Evolutionary conservation across 106 monocot species (phyloP), one percentile per base, ranked within the genome.

Genomic region (Acorus calamus): DNA sequence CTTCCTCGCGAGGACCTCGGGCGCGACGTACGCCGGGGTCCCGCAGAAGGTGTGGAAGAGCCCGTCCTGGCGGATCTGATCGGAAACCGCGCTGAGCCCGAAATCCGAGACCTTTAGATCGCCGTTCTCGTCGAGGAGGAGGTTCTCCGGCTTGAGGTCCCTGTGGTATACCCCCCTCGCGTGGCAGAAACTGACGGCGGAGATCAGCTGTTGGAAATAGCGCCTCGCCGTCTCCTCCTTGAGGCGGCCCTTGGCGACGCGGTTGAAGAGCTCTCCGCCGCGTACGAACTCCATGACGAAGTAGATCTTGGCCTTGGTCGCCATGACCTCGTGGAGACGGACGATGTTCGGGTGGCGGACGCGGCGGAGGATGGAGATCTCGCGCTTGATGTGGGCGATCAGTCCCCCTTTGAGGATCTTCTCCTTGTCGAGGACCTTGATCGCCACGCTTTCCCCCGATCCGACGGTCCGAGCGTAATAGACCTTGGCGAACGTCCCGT

Each of bases 111-210:
- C 80, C 76, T 85, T 89, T n/a, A 89, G 69, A 58, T 76, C 66
- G 5, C 83, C 86, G 11, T 68, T 61, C 43, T 86, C 83, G 68
- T 91, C 91, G 14, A 91, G 68, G 5, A 92, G 79, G 44, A 92
- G 74, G 71, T 92, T 92, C 71, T 92, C 92, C 6, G 81, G 84
- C 71, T 92, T 92, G 47, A 92, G 79, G 61, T 92, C 92, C 3
- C 92, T 78, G 76, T 92, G 92, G 60, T 65, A 86, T 47, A 87
- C 92, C 10, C 92, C 92, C 8, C 84, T 80, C 44, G 78, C 64
- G 69, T 92, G 92, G 74, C 92, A 92, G 77, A 86, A 92, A 43
- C 62, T 79, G 62, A 92, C 71, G 57, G 92, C 92, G 14, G 92
- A 84, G 70, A 92, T 74, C 9, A 92, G 63, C 62, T 92, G 92